These are phyloP conservation scores for Staphylotrichum tortipilum DNA, from an alignment of 495 filamentous ascomycete species.

Conservation along the genomic window DNA sequence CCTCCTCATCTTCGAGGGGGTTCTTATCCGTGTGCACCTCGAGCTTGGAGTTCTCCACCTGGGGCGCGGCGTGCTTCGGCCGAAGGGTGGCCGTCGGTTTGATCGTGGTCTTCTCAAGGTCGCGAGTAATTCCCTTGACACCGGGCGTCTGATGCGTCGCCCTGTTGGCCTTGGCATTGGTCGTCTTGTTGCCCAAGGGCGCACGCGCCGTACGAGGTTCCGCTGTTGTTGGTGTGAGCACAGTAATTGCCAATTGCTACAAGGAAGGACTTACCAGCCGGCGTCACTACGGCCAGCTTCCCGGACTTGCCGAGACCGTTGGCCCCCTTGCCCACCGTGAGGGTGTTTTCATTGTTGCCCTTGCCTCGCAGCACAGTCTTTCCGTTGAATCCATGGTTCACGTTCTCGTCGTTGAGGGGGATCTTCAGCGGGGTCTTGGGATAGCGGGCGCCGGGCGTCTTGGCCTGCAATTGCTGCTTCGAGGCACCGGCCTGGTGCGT, in stretches of 20 bases:
- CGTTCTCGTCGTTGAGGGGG: slow-evolving; percentile 81
- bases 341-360: slow-evolving; percentile 54
- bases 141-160: slow-evolving; percentile 48
- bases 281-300: slow-evolving; percentile 59
- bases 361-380: slow-evolving; percentile 52
- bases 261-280: slow-evolving; percentile 31
- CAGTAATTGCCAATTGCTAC: background rate
- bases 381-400: slow-evolving; percentile 47
- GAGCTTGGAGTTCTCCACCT: slow-evolving; percentile 36
- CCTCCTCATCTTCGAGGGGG: slow-evolving; percentile 50
- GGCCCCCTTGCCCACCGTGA: slow-evolving; percentile 47
- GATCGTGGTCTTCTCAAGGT: slow-evolving; percentile 35
- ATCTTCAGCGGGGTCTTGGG: slow-evolving; percentile 81
- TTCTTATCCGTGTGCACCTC: slow-evolving; percentile 33
- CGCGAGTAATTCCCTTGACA: slow-evolving; percentile 32
- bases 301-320: slow-evolving; percentile 43
- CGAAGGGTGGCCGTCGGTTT: slow-evolving; percentile 28
- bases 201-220: slow-evolving; percentile 61
- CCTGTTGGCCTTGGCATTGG: slow-evolving; percentile 83
- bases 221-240: slow-evolving; percentile 33
- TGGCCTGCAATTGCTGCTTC: slow-evolving; percentile 66
- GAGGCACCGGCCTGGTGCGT: slow-evolving; percentile 65
- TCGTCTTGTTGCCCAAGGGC: slow-evolving; percentile 85
- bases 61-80: slow-evolving; percentile 34
- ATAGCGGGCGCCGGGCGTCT: slow-evolving; percentile 67